phyloP scores from a whole-genome alignment of 2,329 filamentous ascomycete species.

The Paramyrothecium sp. region DNA sequence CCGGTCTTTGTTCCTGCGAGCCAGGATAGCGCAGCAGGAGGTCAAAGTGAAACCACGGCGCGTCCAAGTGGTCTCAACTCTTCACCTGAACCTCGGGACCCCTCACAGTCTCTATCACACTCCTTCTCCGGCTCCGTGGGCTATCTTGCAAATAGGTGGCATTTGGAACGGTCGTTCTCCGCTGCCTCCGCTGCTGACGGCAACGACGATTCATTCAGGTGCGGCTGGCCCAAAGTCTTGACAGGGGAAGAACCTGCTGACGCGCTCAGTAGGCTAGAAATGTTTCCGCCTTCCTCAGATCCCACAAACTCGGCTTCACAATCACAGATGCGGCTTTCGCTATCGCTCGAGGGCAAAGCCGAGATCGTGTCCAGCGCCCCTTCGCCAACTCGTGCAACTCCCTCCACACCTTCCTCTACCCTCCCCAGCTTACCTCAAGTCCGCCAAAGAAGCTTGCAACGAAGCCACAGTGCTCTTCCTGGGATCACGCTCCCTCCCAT shows the following conservation, averaged over 20 bases:
- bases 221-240: constrained; percentile 14
- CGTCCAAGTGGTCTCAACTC: constrained; percentile 8
- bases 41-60: not conserved
- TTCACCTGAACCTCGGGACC: constrained; percentile 24
- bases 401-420: constrained; percentile 45
- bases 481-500: constrained; percentile 58
- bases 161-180: constrained; percentile 49
- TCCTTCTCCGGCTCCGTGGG: constrained; percentile 44
- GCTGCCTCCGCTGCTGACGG: constrained; percentile 42
- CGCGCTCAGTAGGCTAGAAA: constrained; percentile 33
- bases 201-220: constrained; percentile 46
- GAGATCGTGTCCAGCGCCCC: constrained; percentile 72
- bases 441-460: constrained; percentile 56
- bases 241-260: constrained; percentile 5
- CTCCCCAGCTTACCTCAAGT: constrained; percentile 45
- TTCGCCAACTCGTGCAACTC: constrained; percentile 59
- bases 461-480: constrained; percentile 68
- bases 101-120: constrained; percentile 28
- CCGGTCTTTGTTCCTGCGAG: not conserved
- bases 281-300: constrained; percentile 35
- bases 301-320: constrained; percentile 35
- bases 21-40: not conserved
- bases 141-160: constrained; percentile 58
- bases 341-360: constrained; percentile 89
- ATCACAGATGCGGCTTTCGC: constrained; percentile 70